phyloP scores from a whole-genome alignment of 345 rosid genomes.

The Capsella bursapastoris region DNA sequence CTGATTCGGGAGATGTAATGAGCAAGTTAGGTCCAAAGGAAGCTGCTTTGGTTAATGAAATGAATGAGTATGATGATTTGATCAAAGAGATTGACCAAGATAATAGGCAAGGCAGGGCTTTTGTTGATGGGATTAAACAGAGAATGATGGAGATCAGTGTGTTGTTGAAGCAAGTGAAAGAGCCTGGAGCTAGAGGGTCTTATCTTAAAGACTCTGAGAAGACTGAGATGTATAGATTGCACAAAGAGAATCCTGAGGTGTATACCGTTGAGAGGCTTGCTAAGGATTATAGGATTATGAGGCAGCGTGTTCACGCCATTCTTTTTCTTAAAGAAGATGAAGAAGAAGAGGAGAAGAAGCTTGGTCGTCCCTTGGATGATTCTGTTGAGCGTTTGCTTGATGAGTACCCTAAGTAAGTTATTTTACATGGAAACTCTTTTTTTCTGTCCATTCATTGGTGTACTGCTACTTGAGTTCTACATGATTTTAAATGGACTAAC shows the following conservation, averaged over 20 bases:
- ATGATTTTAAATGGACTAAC: not conserved
- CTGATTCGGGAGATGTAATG: conserved; percentile 43
- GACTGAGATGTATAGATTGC: conserved; percentile 93
- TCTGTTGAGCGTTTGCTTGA: conserved; percentile 92
- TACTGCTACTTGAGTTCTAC: not conserved
- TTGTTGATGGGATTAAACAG: conserved; percentile 61
- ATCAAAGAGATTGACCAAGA: conserved; percentile 54
- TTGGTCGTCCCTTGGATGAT: conserved; percentile 84
- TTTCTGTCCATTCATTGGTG: not conserved
- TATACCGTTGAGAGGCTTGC: conserved; percentile 84
- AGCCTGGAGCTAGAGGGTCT: conserved; percentile 92
- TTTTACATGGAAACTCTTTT: not conserved
- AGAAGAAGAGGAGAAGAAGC: conserved; percentile 90
- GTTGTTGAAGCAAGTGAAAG: conserved; percentile 75
- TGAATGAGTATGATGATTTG: conserved; percentile 61
- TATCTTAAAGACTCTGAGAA: conserved; percentile 92
- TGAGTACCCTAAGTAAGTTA: conserved; percentile 78
- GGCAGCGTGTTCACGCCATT: conserved; percentile 96
- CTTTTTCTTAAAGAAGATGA: conserved; percentile 93
- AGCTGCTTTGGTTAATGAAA: conserved; percentile 41
- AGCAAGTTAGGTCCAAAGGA: conserved; percentile 37
- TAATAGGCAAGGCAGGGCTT: conserved; percentile 52
- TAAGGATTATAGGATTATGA: conserved; percentile 91
- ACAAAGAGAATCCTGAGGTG: conserved; percentile 81
- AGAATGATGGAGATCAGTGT: conserved; percentile 59